A percentile compares a stretch with the other conserved stretches of the same genome.
Evolutionary conservation across 2,329 filamentous ascomycete species (phyloP).

Genomic region (Rhinocladiella similis): DNA sequence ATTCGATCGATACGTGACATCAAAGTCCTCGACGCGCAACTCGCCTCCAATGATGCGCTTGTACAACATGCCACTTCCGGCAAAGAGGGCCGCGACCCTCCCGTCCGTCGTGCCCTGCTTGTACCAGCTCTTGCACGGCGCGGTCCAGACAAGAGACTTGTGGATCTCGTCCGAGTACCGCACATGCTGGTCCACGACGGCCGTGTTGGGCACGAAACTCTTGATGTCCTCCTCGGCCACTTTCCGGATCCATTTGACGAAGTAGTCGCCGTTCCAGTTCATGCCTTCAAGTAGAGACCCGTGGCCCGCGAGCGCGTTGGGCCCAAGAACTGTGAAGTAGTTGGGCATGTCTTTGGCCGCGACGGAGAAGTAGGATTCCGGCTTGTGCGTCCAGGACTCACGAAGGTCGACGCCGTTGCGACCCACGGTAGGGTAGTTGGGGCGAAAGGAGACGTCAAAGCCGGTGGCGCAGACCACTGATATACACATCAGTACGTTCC

Average conservation of each 20-base stretch:
- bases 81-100: constrained; percentile 21
- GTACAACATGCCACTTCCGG: constrained; percentile 34
- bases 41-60: constrained; percentile 33
- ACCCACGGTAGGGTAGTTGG: constrained; percentile 44
- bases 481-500: not conserved
- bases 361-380: constrained; percentile 32
- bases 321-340: constrained; percentile 34
- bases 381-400: constrained; percentile 41
- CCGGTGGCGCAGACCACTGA: constrained; percentile 23
- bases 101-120: constrained; percentile 22
- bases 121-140: constrained; percentile 24
- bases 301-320: constrained; percentile 33
- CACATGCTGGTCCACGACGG: constrained; percentile 34
- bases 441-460: constrained; percentile 39
- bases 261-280: constrained; percentile 32
- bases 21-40: constrained; percentile 48
- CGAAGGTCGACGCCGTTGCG: constrained; percentile 40
- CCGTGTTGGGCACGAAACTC: constrained; percentile 31
- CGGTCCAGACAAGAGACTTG: constrained; percentile 32
- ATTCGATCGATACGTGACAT: constrained; percentile 45
- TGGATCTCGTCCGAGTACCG: constrained; percentile 37
- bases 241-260: constrained; percentile 34
- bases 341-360: constrained; percentile 34
- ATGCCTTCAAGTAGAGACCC: constrained; percentile 31
- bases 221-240: constrained; percentile 37